Evolutionary conservation across 306 rosid species (phyloP).

Genomic region (Quillaja saponaria): DNA sequence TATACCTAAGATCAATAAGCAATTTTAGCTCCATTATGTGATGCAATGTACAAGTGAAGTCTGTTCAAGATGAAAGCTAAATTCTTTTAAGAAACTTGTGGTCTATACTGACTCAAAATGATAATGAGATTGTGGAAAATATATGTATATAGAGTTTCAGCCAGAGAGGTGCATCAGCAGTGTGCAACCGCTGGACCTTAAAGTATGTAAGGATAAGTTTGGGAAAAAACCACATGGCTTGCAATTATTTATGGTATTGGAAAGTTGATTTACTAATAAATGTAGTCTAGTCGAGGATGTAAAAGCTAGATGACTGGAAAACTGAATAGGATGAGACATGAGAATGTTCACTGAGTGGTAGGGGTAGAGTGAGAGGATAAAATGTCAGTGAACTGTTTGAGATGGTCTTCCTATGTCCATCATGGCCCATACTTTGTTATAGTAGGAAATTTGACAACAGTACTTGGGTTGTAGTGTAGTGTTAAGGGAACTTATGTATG

Average conservation of each 20-base stretch:
- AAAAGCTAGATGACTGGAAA: not conserved
- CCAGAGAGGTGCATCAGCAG: too few species aligned
- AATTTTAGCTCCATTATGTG: not conserved
- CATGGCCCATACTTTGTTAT: too few species aligned
- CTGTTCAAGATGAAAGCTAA: constrained; percentile 9
- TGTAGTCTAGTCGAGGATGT: not conserved
- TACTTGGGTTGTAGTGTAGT: too few species aligned
- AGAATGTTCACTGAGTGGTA: not conserved
- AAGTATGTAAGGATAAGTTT: not conserved
- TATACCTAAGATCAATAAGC: too few species aligned
- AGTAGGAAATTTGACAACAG: too few species aligned
- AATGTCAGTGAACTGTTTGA: too few species aligned
- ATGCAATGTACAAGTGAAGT: constrained; percentile 7
- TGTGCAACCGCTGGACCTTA: too few species aligned
- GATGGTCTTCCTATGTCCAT: too few species aligned
- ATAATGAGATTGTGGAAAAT: not conserved
- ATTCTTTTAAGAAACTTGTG: constrained; percentile 1
- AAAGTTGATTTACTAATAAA: not conserved
- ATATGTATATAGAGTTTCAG: too few species aligned
- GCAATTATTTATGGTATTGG: not conserved
- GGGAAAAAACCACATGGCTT: not conserved
- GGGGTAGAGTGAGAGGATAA: not conserved
- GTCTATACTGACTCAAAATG: constrained; percentile 9
- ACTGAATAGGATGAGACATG: not conserved
- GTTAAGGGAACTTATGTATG: too few species aligned